Conservation (phyloP, 2,329 filamentous ascomycete species). For the Aureobasidium zeae region DNA sequence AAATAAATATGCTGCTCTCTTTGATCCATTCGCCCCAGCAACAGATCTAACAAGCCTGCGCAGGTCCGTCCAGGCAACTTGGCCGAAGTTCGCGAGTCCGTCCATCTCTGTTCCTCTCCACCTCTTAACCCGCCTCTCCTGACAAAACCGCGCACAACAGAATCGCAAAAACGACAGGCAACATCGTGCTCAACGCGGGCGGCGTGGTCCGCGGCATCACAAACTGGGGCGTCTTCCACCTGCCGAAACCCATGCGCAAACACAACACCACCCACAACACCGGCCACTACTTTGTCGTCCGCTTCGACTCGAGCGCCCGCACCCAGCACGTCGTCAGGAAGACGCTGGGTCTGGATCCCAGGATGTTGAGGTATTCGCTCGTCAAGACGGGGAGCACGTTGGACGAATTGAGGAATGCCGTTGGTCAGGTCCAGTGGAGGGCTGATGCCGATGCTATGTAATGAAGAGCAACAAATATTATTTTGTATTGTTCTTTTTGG, state of each 20-base stretch:
- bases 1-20: slow-evolving; percentile 23
- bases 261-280: slow-evolving; percentile 75
- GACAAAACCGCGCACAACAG: slow-evolving; percentile 39
- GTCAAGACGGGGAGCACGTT: slow-evolving; percentile 72
- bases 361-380: slow-evolving; percentile 77
- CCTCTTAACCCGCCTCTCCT: slow-evolving; percentile 12
- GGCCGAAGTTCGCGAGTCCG: slow-evolving; percentile 89
- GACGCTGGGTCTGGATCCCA: slow-evolving; percentile 74
- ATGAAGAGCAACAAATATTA: no score
- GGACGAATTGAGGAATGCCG: slow-evolving; percentile 50
- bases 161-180: slow-evolving; percentile 78
- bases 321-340: slow-evolving; percentile 67
- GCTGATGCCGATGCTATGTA: slow-evolving; percentile 1
- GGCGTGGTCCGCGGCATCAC: slow-evolving; percentile 86
- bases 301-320: slow-evolving; percentile 70
- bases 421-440: slow-evolving; percentile 46
- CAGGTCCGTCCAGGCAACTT: slow-evolving; percentile 88
- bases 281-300: slow-evolving; percentile 97
- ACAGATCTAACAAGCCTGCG: slow-evolving; percentile 18
- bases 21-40: no score
- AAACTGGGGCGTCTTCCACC: slow-evolving; percentile 90
- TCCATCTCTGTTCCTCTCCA: slow-evolving; percentile 24
- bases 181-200: slow-evolving; percentile 68
- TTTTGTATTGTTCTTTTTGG: no score
- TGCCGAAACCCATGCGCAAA: slow-evolving; percentile 69